Evolutionary conservation across 305 asterid genomes (phyloP).

Genomic region (Euphrasia arctica): DNA sequence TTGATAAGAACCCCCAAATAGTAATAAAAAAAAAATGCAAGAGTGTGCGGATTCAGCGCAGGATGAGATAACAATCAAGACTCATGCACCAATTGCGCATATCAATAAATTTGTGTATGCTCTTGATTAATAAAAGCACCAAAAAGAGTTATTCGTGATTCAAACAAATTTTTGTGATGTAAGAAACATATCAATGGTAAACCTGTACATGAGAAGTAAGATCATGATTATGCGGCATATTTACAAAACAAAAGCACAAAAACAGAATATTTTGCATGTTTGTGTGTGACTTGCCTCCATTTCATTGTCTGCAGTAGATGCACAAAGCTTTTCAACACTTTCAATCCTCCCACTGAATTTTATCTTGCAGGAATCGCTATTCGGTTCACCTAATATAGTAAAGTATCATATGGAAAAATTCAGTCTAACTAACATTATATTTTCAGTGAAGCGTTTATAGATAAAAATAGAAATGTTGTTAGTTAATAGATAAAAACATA

Average conservation of each 20-base stretch:
- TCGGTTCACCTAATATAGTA: slow-evolving; percentile 35
- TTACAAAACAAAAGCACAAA: background rate
- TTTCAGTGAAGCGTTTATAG: background rate
- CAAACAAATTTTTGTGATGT: background rate
- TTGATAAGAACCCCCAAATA: background rate
- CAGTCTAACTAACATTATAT: background rate
- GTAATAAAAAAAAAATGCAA: background rate
- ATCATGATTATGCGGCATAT: background rate
- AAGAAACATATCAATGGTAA: background rate
- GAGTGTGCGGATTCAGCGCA: background rate
- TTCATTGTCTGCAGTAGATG: slow-evolving; percentile 30
- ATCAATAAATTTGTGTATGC: slow-evolving; percentile 4
- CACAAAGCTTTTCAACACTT: slow-evolving; percentile 25
- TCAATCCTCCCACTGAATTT: slow-evolving; percentile 29
- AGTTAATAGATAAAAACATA: background rate
- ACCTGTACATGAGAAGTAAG: background rate
- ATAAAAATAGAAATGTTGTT: background rate
- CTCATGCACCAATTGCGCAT: slow-evolving; percentile 1
- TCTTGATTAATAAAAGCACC: background rate
- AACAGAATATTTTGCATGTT: slow-evolving; percentile 1
- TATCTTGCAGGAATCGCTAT: slow-evolving; percentile 20
- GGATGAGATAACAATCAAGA: background rate
- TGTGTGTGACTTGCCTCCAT: slow-evolving; percentile 19
- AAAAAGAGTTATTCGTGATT: too few relatives aligned
- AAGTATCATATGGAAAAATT: slow-evolving; percentile 2